Conservation (phyloP, 768 basidiomycete species). For the Pisolithus sp. region DNA sequence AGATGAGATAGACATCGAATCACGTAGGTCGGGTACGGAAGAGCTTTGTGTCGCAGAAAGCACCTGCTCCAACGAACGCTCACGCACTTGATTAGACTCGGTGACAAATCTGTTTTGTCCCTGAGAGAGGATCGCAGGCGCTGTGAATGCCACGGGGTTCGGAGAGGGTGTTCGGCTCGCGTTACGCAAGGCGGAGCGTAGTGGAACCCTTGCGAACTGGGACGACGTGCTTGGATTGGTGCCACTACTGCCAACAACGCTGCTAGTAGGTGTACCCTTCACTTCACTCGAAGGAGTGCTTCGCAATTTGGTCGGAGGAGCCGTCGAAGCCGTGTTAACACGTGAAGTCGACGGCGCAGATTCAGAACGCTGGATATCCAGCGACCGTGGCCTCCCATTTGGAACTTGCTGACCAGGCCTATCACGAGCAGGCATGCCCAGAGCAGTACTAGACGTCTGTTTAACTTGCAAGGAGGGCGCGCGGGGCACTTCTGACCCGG, state of each 20-base stretch:
- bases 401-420: neutral
- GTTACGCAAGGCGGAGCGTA: constrained; percentile 59
- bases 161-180: constrained; percentile 48
- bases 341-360: constrained; percentile 4
- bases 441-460: constrained; percentile 1
- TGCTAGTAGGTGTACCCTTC: neutral
- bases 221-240: neutral
- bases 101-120: neutral
- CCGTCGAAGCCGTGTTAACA: neutral
- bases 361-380: constrained; percentile 19
- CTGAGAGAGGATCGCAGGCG: neutral
- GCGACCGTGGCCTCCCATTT: constrained; percentile 6
- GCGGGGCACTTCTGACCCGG: neutral
- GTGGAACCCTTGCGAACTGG: constrained; percentile 40
- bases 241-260: neutral
- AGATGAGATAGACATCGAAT: constrained; percentile 45
- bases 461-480: constrained; percentile 1
- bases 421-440: neutral
- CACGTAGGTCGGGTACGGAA: neutral
- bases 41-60: neutral
- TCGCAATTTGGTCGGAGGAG: neutral
- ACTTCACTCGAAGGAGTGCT: neutral
- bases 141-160: neutral
- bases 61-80: constrained; percentile 5
- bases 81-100: neutral